Conservation (phyloP, 805 yeast genomes). For the Ogataea dorogensis region DNA sequence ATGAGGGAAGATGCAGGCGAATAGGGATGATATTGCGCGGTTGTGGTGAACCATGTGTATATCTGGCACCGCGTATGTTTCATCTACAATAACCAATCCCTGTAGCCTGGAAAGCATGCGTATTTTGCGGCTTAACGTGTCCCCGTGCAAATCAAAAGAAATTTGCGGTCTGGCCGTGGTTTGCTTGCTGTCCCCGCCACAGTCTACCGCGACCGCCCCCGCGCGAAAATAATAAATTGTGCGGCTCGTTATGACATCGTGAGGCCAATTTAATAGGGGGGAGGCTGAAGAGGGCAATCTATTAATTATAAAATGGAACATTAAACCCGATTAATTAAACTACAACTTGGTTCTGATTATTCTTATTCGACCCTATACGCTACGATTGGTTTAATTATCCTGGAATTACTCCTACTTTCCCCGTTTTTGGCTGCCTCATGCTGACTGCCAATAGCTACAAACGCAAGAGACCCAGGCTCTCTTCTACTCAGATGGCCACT, state of each 20-base stretch:
- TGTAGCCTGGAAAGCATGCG: conserved; percentile 1
- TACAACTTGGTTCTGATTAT: not conserved
- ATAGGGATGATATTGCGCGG: not conserved
- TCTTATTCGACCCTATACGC: not conserved
- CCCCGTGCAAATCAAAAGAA: conserved; percentile 12
- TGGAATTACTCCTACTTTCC: conserved; percentile 1
- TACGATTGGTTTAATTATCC: not conserved
- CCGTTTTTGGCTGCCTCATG: conserved; percentile 8
- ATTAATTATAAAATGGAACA: conserved; percentile 3
- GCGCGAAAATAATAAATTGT: conserved; percentile 6
- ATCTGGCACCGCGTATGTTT: conserved; percentile 6
- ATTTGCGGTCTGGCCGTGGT: conserved; percentile 1
- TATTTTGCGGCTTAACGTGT: conserved; percentile 11
- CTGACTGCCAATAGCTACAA: conserved; percentile 30
- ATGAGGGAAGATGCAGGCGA: not conserved
- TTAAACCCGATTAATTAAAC: conserved; percentile 1
- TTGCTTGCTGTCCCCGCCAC: conserved; percentile 13
- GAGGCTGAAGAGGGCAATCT: conserved; percentile 13
- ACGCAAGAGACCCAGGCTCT: conserved; percentile 40
- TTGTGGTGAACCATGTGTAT: not conserved
- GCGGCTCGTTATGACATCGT: conserved; percentile 7
- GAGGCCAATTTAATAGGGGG: conserved; percentile 7
- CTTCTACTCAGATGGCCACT: conserved; percentile 18
- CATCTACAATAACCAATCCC: conserved; percentile 6
- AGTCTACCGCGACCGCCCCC: conserved; percentile 2